These are phyloP conservation scores for Lachnellula willkommii DNA, from an alignment of 2,329 filamentous ascomycete genomes.

Conservation along the genomic window DNA sequence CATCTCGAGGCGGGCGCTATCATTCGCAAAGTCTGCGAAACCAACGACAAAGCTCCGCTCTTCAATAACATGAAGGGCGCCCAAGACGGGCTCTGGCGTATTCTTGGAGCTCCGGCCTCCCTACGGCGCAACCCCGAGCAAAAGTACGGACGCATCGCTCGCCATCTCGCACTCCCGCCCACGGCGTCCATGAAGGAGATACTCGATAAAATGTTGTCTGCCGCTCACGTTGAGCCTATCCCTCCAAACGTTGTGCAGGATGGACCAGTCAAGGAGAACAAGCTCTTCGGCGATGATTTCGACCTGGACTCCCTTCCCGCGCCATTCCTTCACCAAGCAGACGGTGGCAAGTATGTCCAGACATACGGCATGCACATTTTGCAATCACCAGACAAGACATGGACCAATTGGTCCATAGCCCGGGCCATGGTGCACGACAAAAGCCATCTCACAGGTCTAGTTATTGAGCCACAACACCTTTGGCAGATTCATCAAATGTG, in stretches of 20 bases:
- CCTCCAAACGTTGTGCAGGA: conserved; percentile 31
- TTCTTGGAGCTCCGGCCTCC: conserved; percentile 41
- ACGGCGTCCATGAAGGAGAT: conserved; percentile 36
- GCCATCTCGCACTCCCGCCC: conserved; percentile 38
- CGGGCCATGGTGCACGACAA: conserved; percentile 44
- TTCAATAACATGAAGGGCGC: conserved; percentile 48
- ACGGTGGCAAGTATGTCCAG: conserved; percentile 47
- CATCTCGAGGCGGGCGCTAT: conserved; percentile 44
- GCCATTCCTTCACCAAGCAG: conserved; percentile 39
- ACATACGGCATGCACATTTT: conserved; percentile 46
- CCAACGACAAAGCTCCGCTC: conserved; percentile 42
- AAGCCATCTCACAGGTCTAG: conserved; percentile 37
- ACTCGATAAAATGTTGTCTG: conserved; percentile 38
- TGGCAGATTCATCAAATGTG: conserved; percentile 43
- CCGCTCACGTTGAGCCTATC: conserved; percentile 31
- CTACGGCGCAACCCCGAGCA: conserved; percentile 32
- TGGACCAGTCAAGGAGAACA: conserved; percentile 41
- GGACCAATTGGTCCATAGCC: conserved; percentile 45
- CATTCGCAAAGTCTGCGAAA: conserved; percentile 41
- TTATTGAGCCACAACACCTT: conserved; percentile 43
- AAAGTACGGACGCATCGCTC: conserved; percentile 38
- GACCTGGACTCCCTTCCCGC: conserved; percentile 40
- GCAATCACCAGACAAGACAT: conserved; percentile 39
- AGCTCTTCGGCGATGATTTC: conserved; percentile 35
- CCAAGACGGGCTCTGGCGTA: conserved; percentile 42